Percentiles rank a stretch among this genome's conserved stretches.
Evolutionary conservation across 1,284 basidiomycete species (phyloP).

Genomic region (Rhodotorula glutinis): DNA sequence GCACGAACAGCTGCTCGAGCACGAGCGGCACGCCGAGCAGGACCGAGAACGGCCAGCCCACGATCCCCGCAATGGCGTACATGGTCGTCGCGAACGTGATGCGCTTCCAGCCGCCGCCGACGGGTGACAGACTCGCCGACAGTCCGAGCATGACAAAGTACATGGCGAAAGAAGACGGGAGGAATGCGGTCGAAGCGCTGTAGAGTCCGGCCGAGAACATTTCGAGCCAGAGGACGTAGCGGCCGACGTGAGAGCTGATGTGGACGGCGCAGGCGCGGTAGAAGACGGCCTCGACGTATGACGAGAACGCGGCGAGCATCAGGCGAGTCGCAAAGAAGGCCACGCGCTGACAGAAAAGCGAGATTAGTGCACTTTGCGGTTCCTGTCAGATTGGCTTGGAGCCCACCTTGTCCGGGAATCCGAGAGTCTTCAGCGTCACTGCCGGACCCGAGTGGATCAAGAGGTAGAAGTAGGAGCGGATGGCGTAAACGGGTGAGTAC

Average conservation of each 20-base stretch:
- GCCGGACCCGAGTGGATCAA: slow-evolving; percentile 60
- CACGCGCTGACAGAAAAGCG: slow-evolving; percentile 58
- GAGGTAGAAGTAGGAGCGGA: slow-evolving; percentile 92
- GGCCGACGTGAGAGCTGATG: slow-evolving; percentile 82
- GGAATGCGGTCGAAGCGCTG: slow-evolving; percentile 78
- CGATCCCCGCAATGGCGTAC: slow-evolving; percentile 78
- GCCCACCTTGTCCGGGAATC: slow-evolving; percentile 51
- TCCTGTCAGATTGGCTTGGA: fast-evolving
- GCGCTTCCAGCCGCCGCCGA: slow-evolving; percentile 54
- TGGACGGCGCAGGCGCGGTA: slow-evolving; percentile 76
- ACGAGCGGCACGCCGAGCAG: slow-evolving; percentile 84
- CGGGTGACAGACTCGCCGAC: slow-evolving; percentile 69
- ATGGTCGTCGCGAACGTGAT: slow-evolving; percentile 53
- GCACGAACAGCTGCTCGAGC: slow-evolving; percentile 80
- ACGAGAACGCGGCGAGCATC: slow-evolving; percentile 68
- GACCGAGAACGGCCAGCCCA: slow-evolving; percentile 94
- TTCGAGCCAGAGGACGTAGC: slow-evolving; percentile 84
- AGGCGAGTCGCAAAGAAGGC: slow-evolving; percentile 87
- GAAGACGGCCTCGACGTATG: slow-evolving; percentile 76
- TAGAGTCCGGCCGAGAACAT: slow-evolving; percentile 88
- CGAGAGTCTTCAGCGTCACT: slow-evolving; percentile 44
- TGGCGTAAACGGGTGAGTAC: slow-evolving; percentile 80
- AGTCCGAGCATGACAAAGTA: slow-evolving; percentile 80
- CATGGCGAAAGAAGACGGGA: slow-evolving; percentile 95
- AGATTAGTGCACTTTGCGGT: slow-evolving; percentile 13